Evolutionary conservation across 2,329 filamentous ascomycete species (phyloP).

Genomic region (Hypoxylon sp.): DNA sequence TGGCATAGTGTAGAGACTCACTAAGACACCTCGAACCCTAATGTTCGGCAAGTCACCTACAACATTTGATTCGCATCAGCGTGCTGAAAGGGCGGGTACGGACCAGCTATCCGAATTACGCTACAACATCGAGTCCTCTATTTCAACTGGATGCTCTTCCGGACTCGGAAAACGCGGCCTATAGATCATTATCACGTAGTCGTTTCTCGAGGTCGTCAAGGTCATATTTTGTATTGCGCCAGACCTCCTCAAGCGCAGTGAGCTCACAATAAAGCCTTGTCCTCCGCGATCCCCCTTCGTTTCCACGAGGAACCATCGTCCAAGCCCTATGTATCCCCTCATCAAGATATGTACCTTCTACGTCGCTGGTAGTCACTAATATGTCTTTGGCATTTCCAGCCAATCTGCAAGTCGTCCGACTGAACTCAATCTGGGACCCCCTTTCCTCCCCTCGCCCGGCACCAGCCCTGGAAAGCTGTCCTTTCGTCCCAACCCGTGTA

Average conservation of each 20-base stretch:
- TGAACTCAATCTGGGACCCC: background rate
- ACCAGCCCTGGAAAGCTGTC: background rate
- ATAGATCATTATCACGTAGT: background rate
- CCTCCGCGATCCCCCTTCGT: background rate
- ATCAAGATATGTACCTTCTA: conserved; percentile 9
- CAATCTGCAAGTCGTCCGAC: background rate
- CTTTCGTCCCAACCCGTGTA: background rate
- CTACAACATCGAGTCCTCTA: background rate
- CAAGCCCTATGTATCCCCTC: background rate
- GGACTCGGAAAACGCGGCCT: background rate
- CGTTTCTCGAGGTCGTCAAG: background rate
- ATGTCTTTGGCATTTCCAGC: background rate
- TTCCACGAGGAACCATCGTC: conserved; percentile 1
- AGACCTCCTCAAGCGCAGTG: background rate
- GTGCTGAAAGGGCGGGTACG: background rate
- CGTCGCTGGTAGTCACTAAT: background rate
- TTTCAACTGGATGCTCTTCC: background rate
- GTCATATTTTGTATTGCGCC: conserved; percentile 16
- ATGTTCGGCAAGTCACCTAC: too few relatives aligned
- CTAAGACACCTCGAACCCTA: too few relatives aligned
- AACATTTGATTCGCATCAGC: background rate
- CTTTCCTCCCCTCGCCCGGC: background rate
- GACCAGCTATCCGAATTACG: too few relatives aligned
- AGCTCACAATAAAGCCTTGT: background rate
- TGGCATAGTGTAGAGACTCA: background rate